Base-by-base conservation (phyloP, 2,329 filamentous ascomycete species). In the Coniella vitis region DNA sequence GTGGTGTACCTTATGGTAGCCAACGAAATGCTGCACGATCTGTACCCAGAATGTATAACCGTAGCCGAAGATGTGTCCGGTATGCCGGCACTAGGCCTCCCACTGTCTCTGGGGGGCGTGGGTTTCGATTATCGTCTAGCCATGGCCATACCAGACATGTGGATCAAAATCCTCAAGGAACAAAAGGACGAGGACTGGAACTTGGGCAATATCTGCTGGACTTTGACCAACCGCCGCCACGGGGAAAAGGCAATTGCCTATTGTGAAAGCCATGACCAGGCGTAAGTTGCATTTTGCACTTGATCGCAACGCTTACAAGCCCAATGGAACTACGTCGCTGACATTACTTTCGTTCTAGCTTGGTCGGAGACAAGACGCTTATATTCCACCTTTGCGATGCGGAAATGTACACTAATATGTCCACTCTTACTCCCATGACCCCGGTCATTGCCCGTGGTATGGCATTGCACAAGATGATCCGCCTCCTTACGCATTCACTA, bases 321-420 rank as follows among this genome's bases (percentile, higher is more conserved):
- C n/a, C n/a, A n/a, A n/a, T n/a, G n/a, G n/a, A n/a, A n/a, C n/a
- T n/a, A n/a, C n/a, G n/a, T 39, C 16, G 14, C 57, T 64, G 53
- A 65, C 55, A 14, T 37, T 17, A 4, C 12, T 4, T 35, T 2
- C 58, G n/a, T 12, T n/a, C n/a, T n/a, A 94, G 89, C 3, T 79
- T 98, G 40, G 93, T 98, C 31, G 93, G 93, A 37, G 93, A 98
- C 72, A 98, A 98, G 70, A 86, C 89, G 0, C 74, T 98, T 39
- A 89, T 98, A 76, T 95, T 98, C 86, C 95, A 95, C 79, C 84
- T 98, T 41, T 96, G 90, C 65, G 93, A 98, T 65, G 90, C 91
- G 16, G 84, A 98, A 65, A 81, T 98, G 75, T 98, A 98, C 72
- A 96, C 91, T 21, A 84, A 98, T 73, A 98, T 98, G 93, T 97